These are phyloP conservation scores for Phytophthora parvispora DNA, from an alignment of 352 stramenopile genomes.

Conservation along the genomic window DNA sequence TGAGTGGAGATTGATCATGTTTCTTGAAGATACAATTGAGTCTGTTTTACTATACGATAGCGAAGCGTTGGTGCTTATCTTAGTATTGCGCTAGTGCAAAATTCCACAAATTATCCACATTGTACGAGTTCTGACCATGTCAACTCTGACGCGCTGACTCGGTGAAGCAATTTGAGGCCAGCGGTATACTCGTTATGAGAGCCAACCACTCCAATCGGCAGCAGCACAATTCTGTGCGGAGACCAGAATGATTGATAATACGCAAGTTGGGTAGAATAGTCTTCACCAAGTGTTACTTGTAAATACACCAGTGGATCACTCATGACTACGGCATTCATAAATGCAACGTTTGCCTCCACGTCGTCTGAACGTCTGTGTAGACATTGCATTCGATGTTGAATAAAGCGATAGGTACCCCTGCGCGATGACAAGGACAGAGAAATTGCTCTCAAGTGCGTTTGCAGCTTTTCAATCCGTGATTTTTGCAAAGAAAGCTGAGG, in stretches of 20 bases:
- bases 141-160: slow-evolving; percentile 1
- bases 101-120: background rate
- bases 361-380: slow-evolving; percentile 11
- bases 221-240: slow-evolving; percentile 6
- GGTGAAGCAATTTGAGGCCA: slow-evolving; percentile 3
- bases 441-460: background rate
- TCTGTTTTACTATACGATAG: background rate
- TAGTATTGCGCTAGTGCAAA: no score
- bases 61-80: background rate
- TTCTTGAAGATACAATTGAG: no score
- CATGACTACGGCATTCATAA: slow-evolving; percentile 46
- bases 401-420: background rate
- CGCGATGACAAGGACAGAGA: background rate
- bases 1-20: background rate
- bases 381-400: slow-evolving; percentile 24
- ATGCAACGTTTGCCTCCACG: slow-evolving; percentile 24
- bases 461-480: background rate
- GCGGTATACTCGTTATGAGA: slow-evolving; percentile 15
- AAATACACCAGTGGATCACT: slow-evolving; percentile 42
- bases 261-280: background rate
- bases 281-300: background rate
- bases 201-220: slow-evolving; percentile 6
- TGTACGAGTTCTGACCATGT: slow-evolving; percentile 27
- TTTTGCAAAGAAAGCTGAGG: background rate
- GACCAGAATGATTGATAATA: slow-evolving; percentile 21